Conservation (phyloP, 2,329 filamentous ascomycete genomes). For the Xylaria polymorpha region DNA sequence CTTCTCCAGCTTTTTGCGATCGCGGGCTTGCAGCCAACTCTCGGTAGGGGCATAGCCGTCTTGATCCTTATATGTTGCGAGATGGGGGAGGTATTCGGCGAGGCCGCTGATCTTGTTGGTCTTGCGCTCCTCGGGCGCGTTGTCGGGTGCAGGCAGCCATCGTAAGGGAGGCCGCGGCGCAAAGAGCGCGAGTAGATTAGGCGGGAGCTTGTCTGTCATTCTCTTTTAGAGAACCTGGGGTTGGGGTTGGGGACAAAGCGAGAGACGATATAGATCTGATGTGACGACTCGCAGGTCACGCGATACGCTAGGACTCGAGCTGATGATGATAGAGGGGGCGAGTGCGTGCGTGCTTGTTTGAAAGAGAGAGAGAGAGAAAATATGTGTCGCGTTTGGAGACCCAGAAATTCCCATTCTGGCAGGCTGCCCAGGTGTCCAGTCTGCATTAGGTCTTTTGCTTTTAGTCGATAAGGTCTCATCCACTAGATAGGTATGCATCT, state of each 20-base stretch:
- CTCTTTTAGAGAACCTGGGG: conserved; percentile 43
- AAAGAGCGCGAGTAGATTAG: conserved; percentile 92
- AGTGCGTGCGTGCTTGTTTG: conserved; percentile 29
- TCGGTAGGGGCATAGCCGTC: conserved; percentile 85
- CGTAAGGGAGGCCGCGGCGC: conserved; percentile 91
- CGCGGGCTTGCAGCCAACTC: conserved; percentile 90
- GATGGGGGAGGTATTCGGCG: conserved; percentile 77
- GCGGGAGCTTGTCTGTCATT: conserved; percentile 98
- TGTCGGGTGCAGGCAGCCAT: conserved; percentile 86
- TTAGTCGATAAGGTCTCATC: conserved; percentile 18
- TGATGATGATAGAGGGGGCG: conserved; percentile 22
- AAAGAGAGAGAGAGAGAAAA: conserved; percentile 35
- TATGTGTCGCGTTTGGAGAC: conserved; percentile 45
- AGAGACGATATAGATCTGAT: conserved; percentile 14
- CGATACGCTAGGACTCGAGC: conserved; percentile 38
- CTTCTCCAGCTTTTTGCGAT: conserved; percentile 86
- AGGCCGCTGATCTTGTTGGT: conserved; percentile 80
- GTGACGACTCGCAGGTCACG: conserved; percentile 28
- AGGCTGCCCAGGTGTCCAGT: background rate
- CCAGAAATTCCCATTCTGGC: conserved; percentile 28
- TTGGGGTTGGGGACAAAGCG: conserved; percentile 13
- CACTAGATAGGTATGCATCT: background rate
- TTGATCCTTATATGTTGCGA: conserved; percentile 81
- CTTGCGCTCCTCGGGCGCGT: conserved; percentile 82
- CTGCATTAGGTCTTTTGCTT: conserved; percentile 2